Conservation (phyloP, 495 filamentous ascomycete species). For the Zalerion maritima region DNA sequence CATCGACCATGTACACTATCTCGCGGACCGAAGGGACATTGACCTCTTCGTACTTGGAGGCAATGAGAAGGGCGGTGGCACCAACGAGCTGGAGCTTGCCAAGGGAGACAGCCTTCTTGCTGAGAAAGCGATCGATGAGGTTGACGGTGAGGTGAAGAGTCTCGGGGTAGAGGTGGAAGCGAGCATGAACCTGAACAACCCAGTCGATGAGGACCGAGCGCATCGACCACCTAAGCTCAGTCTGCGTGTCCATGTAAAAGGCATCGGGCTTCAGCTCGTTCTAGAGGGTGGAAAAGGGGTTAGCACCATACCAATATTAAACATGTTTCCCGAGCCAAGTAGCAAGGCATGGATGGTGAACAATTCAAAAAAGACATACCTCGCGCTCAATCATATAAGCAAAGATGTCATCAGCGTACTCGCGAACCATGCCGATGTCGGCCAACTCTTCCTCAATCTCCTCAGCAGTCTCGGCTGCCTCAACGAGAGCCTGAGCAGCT, state of each 20-base stretch:
- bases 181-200: constrained; percentile 88
- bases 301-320: constrained; percentile 6
- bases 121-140: constrained; percentile 93
- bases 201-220: constrained; percentile 95
- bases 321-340: background rate
- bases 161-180: constrained; percentile 83
- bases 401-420: constrained; percentile 94
- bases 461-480: constrained; percentile 32
- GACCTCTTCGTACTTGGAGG: constrained; percentile 97
- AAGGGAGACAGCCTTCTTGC: constrained; percentile 83
- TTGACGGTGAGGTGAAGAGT: constrained; percentile 89
- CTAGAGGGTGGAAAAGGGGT: constrained; percentile 33
- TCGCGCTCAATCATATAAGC: constrained; percentile 77
- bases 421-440: constrained; percentile 97
- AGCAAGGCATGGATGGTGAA: background rate
- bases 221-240: constrained; percentile 99
- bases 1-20: constrained; percentile 97
- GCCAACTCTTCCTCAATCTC: constrained; percentile 76
- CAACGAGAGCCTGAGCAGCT: constrained; percentile 51
- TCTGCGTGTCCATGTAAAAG: constrained; percentile 91
- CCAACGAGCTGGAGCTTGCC: constrained; percentile 93
- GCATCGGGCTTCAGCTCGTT: constrained; percentile 67
- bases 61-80: constrained; percentile 88
- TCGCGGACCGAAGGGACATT: constrained; percentile 88
- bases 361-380: constrained; percentile 39